Evolutionary conservation across 1,284 basidiomycete genomes (phyloP), one percentile per base, ranked within the genome.

Genomic region (Puccinia novopanici): DNA sequence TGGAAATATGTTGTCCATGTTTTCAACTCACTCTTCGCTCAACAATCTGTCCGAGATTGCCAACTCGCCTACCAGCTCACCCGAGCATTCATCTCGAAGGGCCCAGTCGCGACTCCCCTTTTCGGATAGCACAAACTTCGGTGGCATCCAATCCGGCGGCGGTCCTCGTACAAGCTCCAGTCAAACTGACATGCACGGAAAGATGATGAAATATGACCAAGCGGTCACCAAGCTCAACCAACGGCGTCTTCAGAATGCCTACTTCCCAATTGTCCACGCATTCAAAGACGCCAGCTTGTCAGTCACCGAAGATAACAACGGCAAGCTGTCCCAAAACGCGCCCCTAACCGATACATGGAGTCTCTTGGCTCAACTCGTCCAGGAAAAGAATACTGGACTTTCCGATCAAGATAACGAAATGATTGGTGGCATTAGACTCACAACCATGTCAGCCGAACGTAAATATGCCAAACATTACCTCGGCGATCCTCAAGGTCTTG

Each of bases 181-280:
- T 87, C 91, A 30, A 90, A 89, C 27, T 86, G 86, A 86, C 22
- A 87, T 87, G 86, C 95, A 96, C 86, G 91, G 89, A 85, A 94
- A 94, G 87, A 95, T 96, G 93, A 93, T 95, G 90, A 91, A 90
- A n/a, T 98, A 96, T 85, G 92, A 94, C 86, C 90, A 90, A 79
- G 91, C 93, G 45, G 88, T 96, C 59, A 87, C 89, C 22, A 90
- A 92, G 48, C 86, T 94, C 68, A 95, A 93, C 85, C 87, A 89
- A 68, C 89, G 92, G 9, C 88, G 93, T 67, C 87, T 91, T 22
- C 89, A 91, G 22, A 91, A 90, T 8, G 90, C 88, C 10, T 91
- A 92, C 0, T 93, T 89, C 84, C 92, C 92, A 2, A 88, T 94
- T 79, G 87, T 93, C 6, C 91, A 92, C 82, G 87, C 90, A 0